phyloP scores from a whole-genome alignment of 2,329 filamentous ascomycete genomes.

The Paraconiothyrium brasiliense region DNA sequence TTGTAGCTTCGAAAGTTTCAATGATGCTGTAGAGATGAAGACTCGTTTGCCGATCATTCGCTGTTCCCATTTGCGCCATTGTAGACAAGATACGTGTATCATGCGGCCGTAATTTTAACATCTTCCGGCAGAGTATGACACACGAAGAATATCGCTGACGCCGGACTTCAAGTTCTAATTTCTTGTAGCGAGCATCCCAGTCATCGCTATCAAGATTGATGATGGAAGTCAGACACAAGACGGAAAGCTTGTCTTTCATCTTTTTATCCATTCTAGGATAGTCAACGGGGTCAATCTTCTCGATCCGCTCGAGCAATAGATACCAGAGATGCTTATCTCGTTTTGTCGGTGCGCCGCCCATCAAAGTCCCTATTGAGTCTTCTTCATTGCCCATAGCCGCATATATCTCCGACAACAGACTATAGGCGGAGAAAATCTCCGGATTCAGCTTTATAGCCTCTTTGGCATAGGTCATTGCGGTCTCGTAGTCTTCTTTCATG shows the following conservation, averaged over 20 bases:
- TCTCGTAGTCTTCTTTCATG: constrained; percentile 67
- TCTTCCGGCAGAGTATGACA: constrained; percentile 57
- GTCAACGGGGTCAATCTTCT: constrained; percentile 52
- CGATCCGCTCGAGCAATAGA: constrained; percentile 64
- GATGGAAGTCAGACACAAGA: constrained; percentile 55
- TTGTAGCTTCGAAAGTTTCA: constrained; percentile 61
- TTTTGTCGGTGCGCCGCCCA: constrained; percentile 66
- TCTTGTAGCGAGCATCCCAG: constrained; percentile 63
- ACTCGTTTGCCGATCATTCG: constrained; percentile 57
- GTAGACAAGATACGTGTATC: constrained; percentile 64
- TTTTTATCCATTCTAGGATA: constrained; percentile 41
- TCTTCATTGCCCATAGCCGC: constrained; percentile 64
- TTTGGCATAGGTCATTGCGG: constrained; percentile 47
- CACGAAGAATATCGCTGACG: constrained; percentile 45
- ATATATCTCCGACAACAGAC: constrained; percentile 68
- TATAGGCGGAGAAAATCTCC: constrained; percentile 70
- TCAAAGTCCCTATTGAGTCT: constrained; percentile 65
- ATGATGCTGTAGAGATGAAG: constrained; percentile 59
- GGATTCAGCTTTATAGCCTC: constrained; percentile 60
- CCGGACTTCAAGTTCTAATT: constrained; percentile 65
- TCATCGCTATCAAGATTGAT: constrained; percentile 62
- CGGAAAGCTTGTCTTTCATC: constrained; percentile 38
- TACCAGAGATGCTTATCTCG: constrained; percentile 67
- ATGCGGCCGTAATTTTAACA: constrained; percentile 63
- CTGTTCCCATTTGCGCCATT: constrained; percentile 66